Conservation (phyloP, 768 basidiomycete genomes). For the Russula foetens region DNA sequence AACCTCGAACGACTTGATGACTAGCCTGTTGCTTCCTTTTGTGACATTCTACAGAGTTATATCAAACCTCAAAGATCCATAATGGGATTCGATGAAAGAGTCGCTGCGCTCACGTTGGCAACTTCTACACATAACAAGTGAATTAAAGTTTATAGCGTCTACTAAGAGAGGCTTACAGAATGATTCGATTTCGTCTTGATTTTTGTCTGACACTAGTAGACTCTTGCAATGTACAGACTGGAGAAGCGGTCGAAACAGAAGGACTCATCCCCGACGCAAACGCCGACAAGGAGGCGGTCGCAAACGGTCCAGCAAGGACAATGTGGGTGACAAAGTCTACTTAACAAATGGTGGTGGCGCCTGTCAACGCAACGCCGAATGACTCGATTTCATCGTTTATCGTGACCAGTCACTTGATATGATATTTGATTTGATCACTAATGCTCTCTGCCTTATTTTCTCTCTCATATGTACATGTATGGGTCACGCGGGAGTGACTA, state of each 20-base stretch:
- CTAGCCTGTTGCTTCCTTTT: slow-evolving; percentile 23
- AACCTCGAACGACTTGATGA: background rate
- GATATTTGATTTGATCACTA: no score
- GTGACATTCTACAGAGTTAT: slow-evolving; percentile 19
- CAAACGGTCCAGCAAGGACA: no score
- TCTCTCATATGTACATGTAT: background rate
- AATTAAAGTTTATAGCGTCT: background rate
- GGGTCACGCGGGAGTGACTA: no score
- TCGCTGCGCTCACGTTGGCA: slow-evolving; percentile 17
- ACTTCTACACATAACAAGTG: slow-evolving; percentile 5
- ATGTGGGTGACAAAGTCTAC: background rate
- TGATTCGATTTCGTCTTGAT: slow-evolving; percentile 21
- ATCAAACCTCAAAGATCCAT: background rate
- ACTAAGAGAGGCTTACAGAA: slow-evolving; percentile 16
- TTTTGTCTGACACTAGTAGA: slow-evolving; percentile 4
- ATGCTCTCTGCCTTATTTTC: background rate
- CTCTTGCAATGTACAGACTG: slow-evolving; percentile 2
- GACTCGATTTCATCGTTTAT: background rate
- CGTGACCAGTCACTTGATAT: background rate
- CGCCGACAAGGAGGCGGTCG: background rate
- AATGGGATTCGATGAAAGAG: background rate
- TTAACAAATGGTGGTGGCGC: background rate
- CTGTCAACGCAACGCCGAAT: background rate
- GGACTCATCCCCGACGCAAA: slow-evolving; percentile 6
- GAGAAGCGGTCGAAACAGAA: slow-evolving; percentile 9